A percentile compares a stretch with the other conserved stretches of the same genome.
Conservation (phyloP, 345 rosid genomes). For the Pistacia atlantica region DNA sequence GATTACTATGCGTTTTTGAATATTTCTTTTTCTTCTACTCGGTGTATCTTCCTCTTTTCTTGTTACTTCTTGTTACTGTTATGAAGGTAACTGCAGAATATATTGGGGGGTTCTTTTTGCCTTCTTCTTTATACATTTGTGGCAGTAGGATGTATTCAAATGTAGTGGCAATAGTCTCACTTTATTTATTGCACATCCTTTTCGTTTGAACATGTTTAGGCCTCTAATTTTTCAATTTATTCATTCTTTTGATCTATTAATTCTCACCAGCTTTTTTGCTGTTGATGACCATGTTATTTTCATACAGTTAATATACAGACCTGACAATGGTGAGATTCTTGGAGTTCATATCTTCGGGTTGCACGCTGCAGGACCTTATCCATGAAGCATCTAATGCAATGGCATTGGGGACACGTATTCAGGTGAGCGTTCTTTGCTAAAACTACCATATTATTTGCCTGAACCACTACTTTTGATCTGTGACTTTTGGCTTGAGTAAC, state of each 20-base stretch:
- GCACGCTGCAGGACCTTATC: slow-evolving; percentile 99
- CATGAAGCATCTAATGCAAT: slow-evolving; percentile 99
- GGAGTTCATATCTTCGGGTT: slow-evolving; percentile 97
- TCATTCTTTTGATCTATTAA: background rate
- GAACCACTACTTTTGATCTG: background rate
- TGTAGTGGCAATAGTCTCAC: background rate
- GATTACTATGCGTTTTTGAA: background rate
- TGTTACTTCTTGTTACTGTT: background rate
- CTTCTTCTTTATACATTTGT: background rate
- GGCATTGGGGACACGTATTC: slow-evolving; percentile 83
- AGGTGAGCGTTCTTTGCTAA: slow-evolving; percentile 42
- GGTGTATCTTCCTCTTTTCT: background rate
- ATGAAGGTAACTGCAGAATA: background rate
- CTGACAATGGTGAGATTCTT: slow-evolving; percentile 93
- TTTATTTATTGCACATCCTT: background rate
- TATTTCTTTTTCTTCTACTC: background rate
- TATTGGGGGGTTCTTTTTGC: background rate
- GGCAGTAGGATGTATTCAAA: background rate
- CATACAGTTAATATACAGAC: slow-evolving; percentile 91
- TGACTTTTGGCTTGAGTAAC: background rate
- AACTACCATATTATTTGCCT: background rate
- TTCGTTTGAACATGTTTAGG: background rate
- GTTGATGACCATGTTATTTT: slow-evolving; percentile 11
- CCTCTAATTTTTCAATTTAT: background rate
- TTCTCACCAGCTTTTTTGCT: background rate